Conservation (phyloP, 768 basidiomycete genomes). For the Gloeopeniophorella convolvens region DNA sequence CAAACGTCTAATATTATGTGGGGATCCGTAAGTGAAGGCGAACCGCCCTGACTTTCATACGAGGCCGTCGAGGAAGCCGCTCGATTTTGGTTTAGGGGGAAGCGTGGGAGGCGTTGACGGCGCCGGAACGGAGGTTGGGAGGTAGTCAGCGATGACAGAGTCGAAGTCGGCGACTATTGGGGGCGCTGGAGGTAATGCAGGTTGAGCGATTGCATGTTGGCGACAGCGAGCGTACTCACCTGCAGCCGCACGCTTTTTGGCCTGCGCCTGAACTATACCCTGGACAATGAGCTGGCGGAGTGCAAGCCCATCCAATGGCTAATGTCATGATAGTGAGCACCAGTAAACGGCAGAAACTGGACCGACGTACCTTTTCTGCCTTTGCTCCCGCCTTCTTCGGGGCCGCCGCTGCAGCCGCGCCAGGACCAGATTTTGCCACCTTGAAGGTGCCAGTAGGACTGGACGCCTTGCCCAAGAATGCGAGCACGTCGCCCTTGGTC, state of each 20-base stretch:
- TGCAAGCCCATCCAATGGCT: constrained; percentile 57
- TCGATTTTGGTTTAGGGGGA: constrained; percentile 17
- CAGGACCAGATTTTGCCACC: constrained; percentile 26
- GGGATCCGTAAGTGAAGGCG: constrained; percentile 3
- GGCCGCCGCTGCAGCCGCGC: constrained; percentile 19
- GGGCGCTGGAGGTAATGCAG: constrained; percentile 30
- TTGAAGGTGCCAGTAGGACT: constrained; percentile 72
- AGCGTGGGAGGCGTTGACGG: constrained; percentile 15
- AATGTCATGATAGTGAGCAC: neutral
- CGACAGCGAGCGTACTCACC: constrained; percentile 31
- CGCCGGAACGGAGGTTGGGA: constrained; percentile 33
- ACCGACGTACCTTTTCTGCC: constrained; percentile 27
- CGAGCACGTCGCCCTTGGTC: constrained; percentile 92
- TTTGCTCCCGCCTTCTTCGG: constrained; percentile 32
- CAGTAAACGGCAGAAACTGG: neutral
- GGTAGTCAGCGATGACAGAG: constrained; percentile 68
- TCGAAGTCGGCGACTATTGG: constrained; percentile 53
- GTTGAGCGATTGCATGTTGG: constrained; percentile 13
- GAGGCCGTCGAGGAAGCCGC: constrained; percentile 20
- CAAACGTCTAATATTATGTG: constrained; percentile 15
- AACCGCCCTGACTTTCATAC: constrained; percentile 3
- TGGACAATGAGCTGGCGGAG: constrained; percentile 62
- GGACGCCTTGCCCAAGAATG: constrained; percentile 78
- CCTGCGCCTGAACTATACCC: constrained; percentile 48
- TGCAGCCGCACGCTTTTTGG: constrained; percentile 40